phyloP scores from a whole-genome alignment of 768 basidiomycete species.

The Suillus plorans region DNA sequence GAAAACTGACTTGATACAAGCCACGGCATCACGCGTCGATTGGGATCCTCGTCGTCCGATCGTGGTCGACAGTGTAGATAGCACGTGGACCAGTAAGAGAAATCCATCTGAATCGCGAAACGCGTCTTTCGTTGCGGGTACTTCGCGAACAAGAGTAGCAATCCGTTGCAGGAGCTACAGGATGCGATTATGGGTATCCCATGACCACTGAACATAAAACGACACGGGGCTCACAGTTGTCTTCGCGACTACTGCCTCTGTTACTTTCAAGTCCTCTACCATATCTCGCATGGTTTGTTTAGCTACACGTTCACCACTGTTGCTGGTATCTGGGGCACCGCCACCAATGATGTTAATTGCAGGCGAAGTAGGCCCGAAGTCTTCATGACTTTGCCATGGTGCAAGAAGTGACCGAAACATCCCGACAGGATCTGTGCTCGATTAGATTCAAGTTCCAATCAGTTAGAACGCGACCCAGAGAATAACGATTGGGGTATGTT shows the following conservation, averaged over 20 bases:
- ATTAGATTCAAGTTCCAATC: background rate
- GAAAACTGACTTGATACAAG: conserved; percentile 62
- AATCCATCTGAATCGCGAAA: conserved; percentile 86
- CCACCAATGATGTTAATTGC: background rate
- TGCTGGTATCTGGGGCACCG: background rate
- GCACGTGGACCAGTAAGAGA: conserved; percentile 66
- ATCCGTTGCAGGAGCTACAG: conserved; percentile 64
- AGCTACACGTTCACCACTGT: background rate
- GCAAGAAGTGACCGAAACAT: conserved; percentile 10
- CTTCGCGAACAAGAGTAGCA: conserved; percentile 64
- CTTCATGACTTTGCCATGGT: conserved; percentile 2
- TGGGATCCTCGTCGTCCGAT: conserved; percentile 29
- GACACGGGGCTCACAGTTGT: conserved; percentile 47
- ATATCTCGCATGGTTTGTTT: conserved; percentile 61
- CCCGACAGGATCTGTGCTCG: background rate
- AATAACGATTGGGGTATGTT: background rate
- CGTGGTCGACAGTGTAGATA: conserved; percentile 54
- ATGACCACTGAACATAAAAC: background rate
- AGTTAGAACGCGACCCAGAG: background rate
- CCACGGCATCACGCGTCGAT: conserved; percentile 42
- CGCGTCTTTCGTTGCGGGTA: conserved; percentile 64
- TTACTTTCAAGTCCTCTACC: conserved; percentile 67
- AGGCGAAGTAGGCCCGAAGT: background rate
- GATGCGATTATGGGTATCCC: background rate
- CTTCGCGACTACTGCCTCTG: conserved; percentile 44